These are phyloP conservation scores for Apophysomyces variabilis DNA, from an alignment of 371 early-diverging fungal species.

Conservation along the genomic window DNA sequence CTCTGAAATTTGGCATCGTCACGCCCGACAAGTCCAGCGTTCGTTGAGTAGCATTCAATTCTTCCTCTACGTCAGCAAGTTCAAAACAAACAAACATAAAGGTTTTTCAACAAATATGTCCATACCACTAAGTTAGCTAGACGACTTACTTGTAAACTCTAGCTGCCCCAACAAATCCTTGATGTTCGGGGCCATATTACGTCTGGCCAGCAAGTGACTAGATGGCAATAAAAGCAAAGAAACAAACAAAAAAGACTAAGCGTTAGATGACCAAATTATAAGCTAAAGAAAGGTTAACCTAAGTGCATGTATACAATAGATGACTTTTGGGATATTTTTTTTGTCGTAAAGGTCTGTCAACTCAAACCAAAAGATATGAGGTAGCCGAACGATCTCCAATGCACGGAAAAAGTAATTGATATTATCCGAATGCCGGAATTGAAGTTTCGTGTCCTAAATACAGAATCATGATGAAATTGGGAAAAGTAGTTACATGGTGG, in stretches of 20 bases:
- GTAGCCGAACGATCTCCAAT: conserved; percentile 82
- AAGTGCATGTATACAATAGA: conserved; percentile 99
- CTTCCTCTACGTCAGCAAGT: conserved; percentile 60
- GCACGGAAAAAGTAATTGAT: conserved; percentile 95
- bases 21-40: conserved; percentile 83
- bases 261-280: too few relatives aligned
- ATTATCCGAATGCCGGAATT: conserved; percentile 99
- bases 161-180: conserved; percentile 92
- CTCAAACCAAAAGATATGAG: conserved; percentile 97
- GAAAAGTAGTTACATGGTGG: too few relatives aligned
- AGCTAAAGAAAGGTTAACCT: conserved; percentile 42
- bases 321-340: conserved; percentile 99
- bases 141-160: conserved; percentile 78
- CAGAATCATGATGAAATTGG: neutral
- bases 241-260: too few relatives aligned
- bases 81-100: too few relatives aligned
- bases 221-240: neutral
- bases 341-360: conserved; percentile 98
- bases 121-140: too few relatives aligned
- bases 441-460: conserved; percentile 77
- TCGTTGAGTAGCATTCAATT: conserved; percentile 82
- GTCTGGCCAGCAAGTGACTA: conserved; percentile 87
- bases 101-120: too few relatives aligned
- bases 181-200: conserved; percentile 89
- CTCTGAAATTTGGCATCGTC: conserved; percentile 83